Evolutionary conservation across 2,329 filamentous ascomycete genomes (phyloP).

Genomic region (Fusarium tanahbumbuense): DNA sequence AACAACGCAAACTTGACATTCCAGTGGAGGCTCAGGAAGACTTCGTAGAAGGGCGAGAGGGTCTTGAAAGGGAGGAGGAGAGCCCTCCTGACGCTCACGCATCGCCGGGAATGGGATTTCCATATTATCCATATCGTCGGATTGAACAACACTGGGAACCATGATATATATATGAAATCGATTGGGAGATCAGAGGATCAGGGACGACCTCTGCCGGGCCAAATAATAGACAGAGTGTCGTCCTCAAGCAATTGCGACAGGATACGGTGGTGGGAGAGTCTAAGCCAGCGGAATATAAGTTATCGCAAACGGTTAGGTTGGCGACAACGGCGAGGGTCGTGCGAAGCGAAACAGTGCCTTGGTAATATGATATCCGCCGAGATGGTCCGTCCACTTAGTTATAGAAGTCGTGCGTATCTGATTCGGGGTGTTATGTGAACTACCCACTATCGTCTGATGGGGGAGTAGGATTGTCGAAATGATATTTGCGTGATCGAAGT

Average conservation of each 20-base stretch:
- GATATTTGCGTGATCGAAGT: conserved; percentile 19
- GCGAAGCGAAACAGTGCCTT: conserved; percentile 29
- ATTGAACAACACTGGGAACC: conserved; percentile 52
- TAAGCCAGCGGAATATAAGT: conserved; percentile 4
- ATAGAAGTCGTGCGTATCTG: conserved; percentile 36
- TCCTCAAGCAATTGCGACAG: conserved; percentile 34
- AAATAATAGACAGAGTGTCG: conserved; percentile 43
- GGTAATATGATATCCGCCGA: conserved; percentile 29
- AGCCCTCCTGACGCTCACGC: conserved; percentile 47
- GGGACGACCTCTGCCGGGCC: conserved; percentile 46
- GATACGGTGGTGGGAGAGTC: conserved; percentile 10
- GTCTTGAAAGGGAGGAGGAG: conserved; percentile 54
- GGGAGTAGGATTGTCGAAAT: conserved; percentile 23
- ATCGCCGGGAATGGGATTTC: conserved; percentile 39
- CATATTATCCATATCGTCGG: conserved; percentile 45
- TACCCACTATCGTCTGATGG: conserved; percentile 24
- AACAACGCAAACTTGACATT: conserved; percentile 63
- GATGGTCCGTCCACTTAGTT: conserved; percentile 38
- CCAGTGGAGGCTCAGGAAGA: conserved; percentile 59
- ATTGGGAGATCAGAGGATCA: conserved; percentile 38
- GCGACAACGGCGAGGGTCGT: conserved; percentile 23
- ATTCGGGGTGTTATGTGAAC: conserved; percentile 34
- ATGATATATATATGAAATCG: conserved; percentile 29
- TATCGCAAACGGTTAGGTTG: conserved; percentile 24
- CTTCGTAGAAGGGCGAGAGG: conserved; percentile 62